Conservation (phyloP, 805 yeast genomes). For the Metschnikowia arizonensis region DNA sequence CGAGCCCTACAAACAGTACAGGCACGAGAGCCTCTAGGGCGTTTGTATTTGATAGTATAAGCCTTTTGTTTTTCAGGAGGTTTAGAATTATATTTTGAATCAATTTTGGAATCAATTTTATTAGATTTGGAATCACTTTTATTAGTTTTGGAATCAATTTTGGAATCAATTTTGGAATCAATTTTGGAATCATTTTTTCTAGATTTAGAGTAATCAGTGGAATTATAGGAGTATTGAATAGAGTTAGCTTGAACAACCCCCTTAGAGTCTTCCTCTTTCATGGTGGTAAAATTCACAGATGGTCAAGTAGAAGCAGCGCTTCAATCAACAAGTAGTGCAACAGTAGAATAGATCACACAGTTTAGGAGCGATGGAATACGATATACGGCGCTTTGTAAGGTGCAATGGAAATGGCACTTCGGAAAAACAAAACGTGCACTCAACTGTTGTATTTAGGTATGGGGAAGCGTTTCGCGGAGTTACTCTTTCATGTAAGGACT, state of each 20-base stretch:
- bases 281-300: not conserved
- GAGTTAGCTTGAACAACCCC: too few species aligned
- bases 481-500: not conserved
- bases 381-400: not conserved
- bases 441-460: not conserved
- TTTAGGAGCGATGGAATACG: not conserved
- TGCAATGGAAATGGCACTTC: not conserved
- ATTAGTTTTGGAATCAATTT: too few species aligned
- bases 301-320: not conserved
- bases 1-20: constrained; percentile 75
- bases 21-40: constrained; percentile 66
- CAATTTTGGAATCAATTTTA: not conserved
- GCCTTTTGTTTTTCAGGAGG: constrained; percentile 35
- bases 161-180: too few species aligned
- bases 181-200: too few species aligned
- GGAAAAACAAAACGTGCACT: not conserved
- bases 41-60: constrained; percentile 43
- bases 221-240: too few species aligned
- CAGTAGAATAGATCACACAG: not conserved
- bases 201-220: too few species aligned
- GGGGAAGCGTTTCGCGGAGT: constrained; percentile 5
- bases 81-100: not conserved
- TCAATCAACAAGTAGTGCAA: not conserved
- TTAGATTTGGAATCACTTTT: too few species aligned
- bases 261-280: constrained; percentile 5